These are phyloP conservation scores for Ustulina deusta DNA, from an alignment of 2,329 filamentous ascomycete species.

Conservation along the genomic window DNA sequence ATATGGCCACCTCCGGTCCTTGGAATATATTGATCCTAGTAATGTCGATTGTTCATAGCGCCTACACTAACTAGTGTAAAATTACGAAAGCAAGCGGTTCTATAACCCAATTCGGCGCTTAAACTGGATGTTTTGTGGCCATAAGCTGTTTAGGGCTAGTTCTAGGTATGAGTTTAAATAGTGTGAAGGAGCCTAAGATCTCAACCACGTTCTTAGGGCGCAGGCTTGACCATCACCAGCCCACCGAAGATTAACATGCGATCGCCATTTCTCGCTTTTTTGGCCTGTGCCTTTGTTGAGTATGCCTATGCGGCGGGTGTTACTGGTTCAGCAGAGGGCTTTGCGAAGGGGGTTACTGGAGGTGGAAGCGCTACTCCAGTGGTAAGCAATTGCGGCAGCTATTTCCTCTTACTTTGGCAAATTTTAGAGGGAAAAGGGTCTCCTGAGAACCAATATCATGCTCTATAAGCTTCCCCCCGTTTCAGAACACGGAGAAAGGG, in stretches of 20 bases:
- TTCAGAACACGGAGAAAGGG: neutral
- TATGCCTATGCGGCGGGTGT: slow-evolving; percentile 48
- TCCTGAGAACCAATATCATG: neutral
- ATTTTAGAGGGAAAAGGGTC: neutral
- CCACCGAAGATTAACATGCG: slow-evolving; percentile 21
- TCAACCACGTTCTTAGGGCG: neutral
- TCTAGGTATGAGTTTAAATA: slow-evolving; percentile 23
- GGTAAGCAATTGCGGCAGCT: neutral
- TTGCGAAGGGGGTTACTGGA: slow-evolving; percentile 67
- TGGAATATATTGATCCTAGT: neutral
- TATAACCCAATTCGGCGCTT: neutral
- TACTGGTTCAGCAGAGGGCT: slow-evolving; percentile 56
- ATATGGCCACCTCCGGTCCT: neutral
- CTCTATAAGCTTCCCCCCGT: neutral
- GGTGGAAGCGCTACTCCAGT: slow-evolving; percentile 67
- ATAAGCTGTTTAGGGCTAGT: neutral
- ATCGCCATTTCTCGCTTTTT: slow-evolving; percentile 4
- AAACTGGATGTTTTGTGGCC: neutral
- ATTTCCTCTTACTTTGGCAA: no score
- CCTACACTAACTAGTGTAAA: no score
- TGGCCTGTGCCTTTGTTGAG: slow-evolving; percentile 29
- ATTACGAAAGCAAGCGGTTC: neutral
- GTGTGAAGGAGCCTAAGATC: neutral
- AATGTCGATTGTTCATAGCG: neutral
- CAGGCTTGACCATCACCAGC: slow-evolving; percentile 7